A percentile compares a stretch with the other conserved stretches of the same genome.
Conservation (phyloP, 1,284 basidiomycete genomes). For the Crepidotus sp. region DNA sequence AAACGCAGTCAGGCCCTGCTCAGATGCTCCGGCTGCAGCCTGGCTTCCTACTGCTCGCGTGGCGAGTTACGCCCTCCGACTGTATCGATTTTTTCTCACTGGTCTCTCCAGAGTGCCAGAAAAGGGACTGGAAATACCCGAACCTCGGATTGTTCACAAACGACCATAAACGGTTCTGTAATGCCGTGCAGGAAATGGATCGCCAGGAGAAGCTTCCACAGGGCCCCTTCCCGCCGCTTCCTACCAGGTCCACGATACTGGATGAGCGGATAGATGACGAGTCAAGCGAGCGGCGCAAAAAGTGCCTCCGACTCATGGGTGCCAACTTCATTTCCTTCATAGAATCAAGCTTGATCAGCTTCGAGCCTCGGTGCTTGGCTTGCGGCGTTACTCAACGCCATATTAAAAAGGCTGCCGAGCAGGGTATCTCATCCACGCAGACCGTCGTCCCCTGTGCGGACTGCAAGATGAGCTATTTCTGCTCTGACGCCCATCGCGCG, state of each 20-base stretch:
- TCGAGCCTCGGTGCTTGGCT: constrained; percentile 3
- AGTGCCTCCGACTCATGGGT: background rate
- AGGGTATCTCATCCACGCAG: background rate
- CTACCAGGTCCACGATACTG: background rate
- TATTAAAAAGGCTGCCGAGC: background rate
- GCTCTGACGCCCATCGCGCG: constrained; percentile 3
- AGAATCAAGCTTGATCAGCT: background rate
- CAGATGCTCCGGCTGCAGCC: background rate
- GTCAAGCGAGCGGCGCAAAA: background rate
- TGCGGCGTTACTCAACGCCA: constrained; percentile 3
- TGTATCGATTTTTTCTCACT: background rate
- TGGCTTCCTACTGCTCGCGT: constrained; percentile 3
- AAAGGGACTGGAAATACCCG: constrained; percentile 6
- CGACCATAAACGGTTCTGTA: constrained; percentile 3
- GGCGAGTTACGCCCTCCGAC: background rate
- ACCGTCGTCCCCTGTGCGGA: background rate
- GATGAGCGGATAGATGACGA: constrained; percentile 4
- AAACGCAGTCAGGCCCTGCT: background rate
- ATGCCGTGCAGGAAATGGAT: constrained; percentile 1
- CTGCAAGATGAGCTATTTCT: constrained; percentile 5
- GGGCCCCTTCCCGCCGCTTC: background rate
- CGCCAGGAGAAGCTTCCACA: background rate
- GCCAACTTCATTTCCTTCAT: constrained; percentile 3
- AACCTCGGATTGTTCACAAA: constrained; percentile 1
- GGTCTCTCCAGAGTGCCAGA: background rate